Base-by-base conservation (phyloP, 768 basidiomycete species). In the Rhizopogon rudus region DNA sequence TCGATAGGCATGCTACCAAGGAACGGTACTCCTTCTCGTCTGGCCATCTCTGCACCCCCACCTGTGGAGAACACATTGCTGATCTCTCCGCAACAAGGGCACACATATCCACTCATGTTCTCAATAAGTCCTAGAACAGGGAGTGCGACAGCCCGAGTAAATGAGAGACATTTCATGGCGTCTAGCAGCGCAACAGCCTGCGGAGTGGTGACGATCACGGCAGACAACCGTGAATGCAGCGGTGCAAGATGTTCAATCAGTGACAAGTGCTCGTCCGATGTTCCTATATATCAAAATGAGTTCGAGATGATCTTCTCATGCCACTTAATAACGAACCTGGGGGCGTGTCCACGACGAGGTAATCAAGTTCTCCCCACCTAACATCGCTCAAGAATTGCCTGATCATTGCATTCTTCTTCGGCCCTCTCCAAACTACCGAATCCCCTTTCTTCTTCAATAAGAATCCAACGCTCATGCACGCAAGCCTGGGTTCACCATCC, bases 381-480 rank as follows among this genome's bases (percentile, higher is more conserved):
- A 97, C 94, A 61, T 98, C 92, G 62, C 85, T 84, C 67, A 97
- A 70, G 68, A 98, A 97, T 74, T 98, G 95, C 65, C 93, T 77
- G 63, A 98, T 96, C 94, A 97, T 97, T 55, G 88, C 95, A 62
- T 95, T 95, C 79, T 97, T 98, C 78, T 97, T 98, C 46, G 97
- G 97, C 0, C 97, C 97, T 65, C 97, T 76, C 97, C 97, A 99
- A 1, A 99, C 92, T 44, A 99, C 93, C 16, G 91, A 92, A 66
- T 98, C 95, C 20, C 86, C 87, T 65, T 86, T 87, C 65, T 86
- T 87, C 75, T 92, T 91, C 62, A 98, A 71, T 61, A 99, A 74
- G 70, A 98, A 98, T 2, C 93, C 97, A 8, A 98, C 93, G 66
- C 91, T 93, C 97, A 99, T 99, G 70, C 92, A 94, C 12, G 86